A percentile compares a stretch with the other conserved stretches of the same genome.
These are phyloP conservation scores for Exophiala xenobiotica DNA, from an alignment of 2,329 filamentous ascomycete genomes.

Conservation along the genomic window DNA sequence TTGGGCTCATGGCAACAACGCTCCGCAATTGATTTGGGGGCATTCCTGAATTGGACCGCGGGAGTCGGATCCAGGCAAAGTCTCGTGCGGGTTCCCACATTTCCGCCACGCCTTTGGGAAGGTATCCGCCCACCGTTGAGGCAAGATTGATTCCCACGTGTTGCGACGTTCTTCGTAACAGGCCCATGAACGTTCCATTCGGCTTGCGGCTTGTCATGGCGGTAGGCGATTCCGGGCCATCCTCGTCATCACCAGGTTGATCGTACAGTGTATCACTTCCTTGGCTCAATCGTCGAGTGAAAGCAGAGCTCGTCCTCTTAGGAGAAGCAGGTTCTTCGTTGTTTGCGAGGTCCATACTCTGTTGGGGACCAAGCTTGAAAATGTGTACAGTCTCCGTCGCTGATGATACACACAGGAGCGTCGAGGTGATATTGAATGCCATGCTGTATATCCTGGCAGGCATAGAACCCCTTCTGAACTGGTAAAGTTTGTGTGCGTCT, in stretches of 20 bases:
- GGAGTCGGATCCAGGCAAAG: conserved; percentile 95
- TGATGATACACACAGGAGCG: conserved; percentile 90
- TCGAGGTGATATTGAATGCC: conserved; percentile 95
- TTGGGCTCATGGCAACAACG: conserved; percentile 97
- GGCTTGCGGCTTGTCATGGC: conserved; percentile 44
- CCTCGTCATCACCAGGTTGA: conserved; percentile 34
- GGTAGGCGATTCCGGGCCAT: conserved; percentile 32
- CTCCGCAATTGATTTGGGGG: conserved; percentile 66
- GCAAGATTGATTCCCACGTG: conserved; percentile 87
- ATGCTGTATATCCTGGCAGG: conserved; percentile 96
- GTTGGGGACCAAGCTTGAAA: conserved; percentile 67
- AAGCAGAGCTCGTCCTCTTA: conserved; percentile 15
- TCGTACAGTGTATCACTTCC: conserved; percentile 40
- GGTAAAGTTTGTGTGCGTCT: conserved; percentile 86
- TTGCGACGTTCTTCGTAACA: conserved; percentile 91
- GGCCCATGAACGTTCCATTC: conserved; percentile 80
- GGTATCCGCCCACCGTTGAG: conserved; percentile 83
- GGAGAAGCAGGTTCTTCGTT: conserved; percentile 26
- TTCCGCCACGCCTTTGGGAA: conserved; percentile 90
- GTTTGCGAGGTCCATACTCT: conserved; percentile 10
- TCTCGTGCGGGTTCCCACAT: conserved; percentile 96
- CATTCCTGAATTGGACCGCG: conserved; percentile 53
- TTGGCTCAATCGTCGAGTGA: conserved; percentile 28
- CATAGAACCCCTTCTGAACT: conserved; percentile 93
- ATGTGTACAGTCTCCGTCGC: conserved; percentile 96